Evolutionary conservation across 768 basidiomycete species (phyloP).

Genomic region (Pulveroboletus frians): DNA sequence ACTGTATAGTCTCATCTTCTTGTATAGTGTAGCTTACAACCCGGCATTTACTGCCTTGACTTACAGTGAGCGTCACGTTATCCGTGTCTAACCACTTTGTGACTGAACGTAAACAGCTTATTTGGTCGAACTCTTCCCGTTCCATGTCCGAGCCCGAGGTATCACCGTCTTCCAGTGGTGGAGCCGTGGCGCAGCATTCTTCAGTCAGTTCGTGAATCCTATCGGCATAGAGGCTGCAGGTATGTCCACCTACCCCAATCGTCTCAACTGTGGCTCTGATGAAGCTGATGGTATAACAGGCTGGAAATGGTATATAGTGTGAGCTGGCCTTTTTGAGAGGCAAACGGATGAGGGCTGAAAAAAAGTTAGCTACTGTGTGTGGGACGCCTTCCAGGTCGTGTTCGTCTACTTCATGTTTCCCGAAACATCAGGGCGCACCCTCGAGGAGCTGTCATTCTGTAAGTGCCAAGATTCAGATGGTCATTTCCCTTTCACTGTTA

Average conservation of each 20-base stretch:
- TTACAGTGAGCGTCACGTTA: conserved; percentile 3
- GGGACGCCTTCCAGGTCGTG: conserved; percentile 10
- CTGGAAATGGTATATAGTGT: conserved; percentile 12
- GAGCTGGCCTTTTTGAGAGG: not conserved
- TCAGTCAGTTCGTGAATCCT: conserved; percentile 12
- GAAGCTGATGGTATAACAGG: not conserved
- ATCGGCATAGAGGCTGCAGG: conserved; percentile 14
- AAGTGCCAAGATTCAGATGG: not conserved
- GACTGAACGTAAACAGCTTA: conserved; percentile 37
- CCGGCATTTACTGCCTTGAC: conserved; percentile 5
- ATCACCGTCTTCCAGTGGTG: conserved; percentile 59
- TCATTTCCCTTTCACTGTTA: not conserved
- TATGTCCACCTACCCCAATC: not conserved
- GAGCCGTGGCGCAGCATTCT: conserved; percentile 34
- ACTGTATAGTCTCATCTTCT: conserved; percentile 15
- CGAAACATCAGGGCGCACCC: conserved; percentile 12
- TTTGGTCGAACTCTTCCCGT: conserved; percentile 67
- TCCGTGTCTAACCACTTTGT: not conserved
- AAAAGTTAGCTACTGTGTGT: conserved; percentile 4
- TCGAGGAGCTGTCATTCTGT: conserved; percentile 13
- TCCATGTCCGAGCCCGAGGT: conserved; percentile 56
- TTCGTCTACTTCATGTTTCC: conserved; percentile 15
- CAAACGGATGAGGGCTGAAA: not conserved
- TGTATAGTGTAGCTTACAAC: conserved; percentile 14
- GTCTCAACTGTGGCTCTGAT: not conserved